phyloP scores from a whole-genome alignment of 208 protist genomes.

The Jaenimonas drosophilae region DNA sequence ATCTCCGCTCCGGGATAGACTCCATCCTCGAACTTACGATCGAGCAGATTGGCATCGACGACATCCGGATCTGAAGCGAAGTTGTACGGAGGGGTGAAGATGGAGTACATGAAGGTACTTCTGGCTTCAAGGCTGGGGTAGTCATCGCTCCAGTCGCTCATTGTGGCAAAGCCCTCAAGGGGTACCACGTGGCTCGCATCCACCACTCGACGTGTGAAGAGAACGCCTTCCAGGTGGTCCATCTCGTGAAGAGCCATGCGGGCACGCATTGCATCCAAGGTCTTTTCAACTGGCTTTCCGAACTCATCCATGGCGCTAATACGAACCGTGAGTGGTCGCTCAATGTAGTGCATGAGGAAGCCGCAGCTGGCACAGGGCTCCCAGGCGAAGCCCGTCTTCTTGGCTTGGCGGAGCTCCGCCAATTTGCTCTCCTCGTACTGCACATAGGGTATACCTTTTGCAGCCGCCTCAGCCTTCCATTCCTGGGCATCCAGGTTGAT shows the following conservation, averaged over 20 bases:
- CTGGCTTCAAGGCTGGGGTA: slow-evolving; percentile 85
- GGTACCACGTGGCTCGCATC: slow-evolving; percentile 84
- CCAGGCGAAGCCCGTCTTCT: slow-evolving; percentile 75
- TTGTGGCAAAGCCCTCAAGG: slow-evolving; percentile 73
- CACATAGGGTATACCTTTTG: slow-evolving; percentile 14
- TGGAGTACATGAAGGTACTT: slow-evolving; percentile 84
- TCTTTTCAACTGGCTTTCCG: slow-evolving; percentile 26
- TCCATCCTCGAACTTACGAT: slow-evolving; percentile 86
- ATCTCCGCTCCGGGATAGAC: slow-evolving; percentile 77
- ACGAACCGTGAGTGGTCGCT: slow-evolving; percentile 60
- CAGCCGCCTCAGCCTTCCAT: slow-evolving; percentile 16
- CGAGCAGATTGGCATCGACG: slow-evolving; percentile 63
- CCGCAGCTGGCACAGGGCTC: slow-evolving; percentile 86
- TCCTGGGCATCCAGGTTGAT: slow-evolving; percentile 58
- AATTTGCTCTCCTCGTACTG: slow-evolving; percentile 44
- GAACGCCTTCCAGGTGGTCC: slow-evolving; percentile 74
- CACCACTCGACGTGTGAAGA: slow-evolving; percentile 78
- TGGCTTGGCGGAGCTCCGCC: slow-evolving; percentile 21
- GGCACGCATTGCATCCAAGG: slow-evolving; percentile 52
- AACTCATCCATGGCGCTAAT: slow-evolving; percentile 31
- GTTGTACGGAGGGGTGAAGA: slow-evolving; percentile 72
- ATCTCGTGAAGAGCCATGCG: slow-evolving; percentile 83
- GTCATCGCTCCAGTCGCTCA: slow-evolving; percentile 87
- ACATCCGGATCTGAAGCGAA: slow-evolving; percentile 49
- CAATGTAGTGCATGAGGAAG: slow-evolving; percentile 88